These are phyloP conservation scores for Fonsecaea nubica DNA, from an alignment of 2,329 filamentous ascomycete species.

Conservation along the genomic window DNA sequence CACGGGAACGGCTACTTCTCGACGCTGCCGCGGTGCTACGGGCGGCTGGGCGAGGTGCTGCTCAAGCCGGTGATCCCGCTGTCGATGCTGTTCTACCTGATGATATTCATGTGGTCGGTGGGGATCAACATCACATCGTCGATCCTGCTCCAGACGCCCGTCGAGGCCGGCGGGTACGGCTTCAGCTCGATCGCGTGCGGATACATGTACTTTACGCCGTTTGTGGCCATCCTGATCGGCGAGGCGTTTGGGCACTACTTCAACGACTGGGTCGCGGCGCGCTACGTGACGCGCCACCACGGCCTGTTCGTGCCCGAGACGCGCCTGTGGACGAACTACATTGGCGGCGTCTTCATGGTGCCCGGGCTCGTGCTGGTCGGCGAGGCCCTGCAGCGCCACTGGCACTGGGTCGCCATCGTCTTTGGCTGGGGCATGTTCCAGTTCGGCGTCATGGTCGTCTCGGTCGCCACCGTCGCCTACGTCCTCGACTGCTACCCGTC, in stretches of 20 bases:
- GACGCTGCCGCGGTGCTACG: constrained; percentile 42
- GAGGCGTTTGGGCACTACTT: constrained; percentile 57
- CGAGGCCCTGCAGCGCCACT: constrained; percentile 56
- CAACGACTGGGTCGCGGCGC: constrained; percentile 56
- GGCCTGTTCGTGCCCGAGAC: constrained; percentile 63
- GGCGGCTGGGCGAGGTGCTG: constrained; percentile 46
- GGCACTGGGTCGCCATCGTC: constrained; percentile 59
- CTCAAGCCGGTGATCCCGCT: constrained; percentile 39
- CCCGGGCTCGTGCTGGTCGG: constrained; percentile 60
- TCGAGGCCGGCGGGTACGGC: constrained; percentile 15
- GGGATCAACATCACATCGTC: constrained; percentile 63
- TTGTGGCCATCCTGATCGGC: constrained; percentile 56
- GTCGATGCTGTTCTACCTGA: constrained; percentile 45
- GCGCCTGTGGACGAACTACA: constrained; percentile 56
- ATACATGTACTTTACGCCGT: constrained; percentile 45
- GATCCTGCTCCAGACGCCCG: constrained; percentile 56
- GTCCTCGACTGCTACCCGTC: constrained; percentile 62
- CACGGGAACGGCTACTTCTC: constrained; percentile 41
- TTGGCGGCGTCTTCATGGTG: constrained; percentile 57
- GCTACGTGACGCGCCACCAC: constrained; percentile 54
- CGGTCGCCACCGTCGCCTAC: constrained; percentile 58
- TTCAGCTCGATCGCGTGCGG: constrained; percentile 7
- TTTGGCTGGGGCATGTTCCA: constrained; percentile 61
- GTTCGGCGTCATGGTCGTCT: constrained; percentile 40
- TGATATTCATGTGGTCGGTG: constrained; percentile 50